Evolutionary conservation across 495 filamentous ascomycete species (phyloP), one percentile per base, ranked within the genome.

Genomic region (Aspergillus saccharolyticus): DNA sequence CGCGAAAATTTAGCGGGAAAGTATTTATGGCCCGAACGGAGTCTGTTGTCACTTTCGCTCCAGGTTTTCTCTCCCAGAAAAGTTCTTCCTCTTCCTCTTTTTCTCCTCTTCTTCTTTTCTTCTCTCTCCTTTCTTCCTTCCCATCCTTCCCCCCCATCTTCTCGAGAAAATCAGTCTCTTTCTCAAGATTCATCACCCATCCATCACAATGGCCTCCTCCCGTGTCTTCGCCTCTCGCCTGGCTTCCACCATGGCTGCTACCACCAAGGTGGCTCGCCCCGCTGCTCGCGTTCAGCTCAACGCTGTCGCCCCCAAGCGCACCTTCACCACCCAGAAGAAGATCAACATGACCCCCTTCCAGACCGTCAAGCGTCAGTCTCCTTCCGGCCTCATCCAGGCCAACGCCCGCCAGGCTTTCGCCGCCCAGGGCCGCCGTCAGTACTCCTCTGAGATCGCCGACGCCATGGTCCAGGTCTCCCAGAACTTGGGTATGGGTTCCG

Each of bases 401-500:
- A 80, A 80, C 75, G 80, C 78, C 70, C 84, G 85, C 74, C 76
- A 81, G 74, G 81, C 80, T 65, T 84, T 88, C 78, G 76, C 78
- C 73, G 61, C 69, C 64, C 73, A 75, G 71, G 73, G 75, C 61
- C 80, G 81, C 75, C 86, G 85, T 68, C 80, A 84, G 66, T 90
- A 88, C 85, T 88, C 85, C 61, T 89, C 85, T 69, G 86, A 90
- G 82, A 85, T 90, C 77, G 86, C 86, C 76, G 74, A 83, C 74
- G 88, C 88, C 80, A 87, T 92, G 84, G 87, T 91, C 67, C 84
- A 88, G 78, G 87, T 89, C 75, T 90, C 88, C 74, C 86, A 90
- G 82, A 91, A 90, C 83, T 74, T 89, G 64, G 89, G 89, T 81
- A 89, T 90, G 81, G 89, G 89, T 77, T 81, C 84, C 56, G 89